Evolutionary conservation across 2,329 filamentous ascomycete species (phyloP), one percentile per base, ranked within the genome.

Genomic region (Rhinocladiella similis): DNA sequence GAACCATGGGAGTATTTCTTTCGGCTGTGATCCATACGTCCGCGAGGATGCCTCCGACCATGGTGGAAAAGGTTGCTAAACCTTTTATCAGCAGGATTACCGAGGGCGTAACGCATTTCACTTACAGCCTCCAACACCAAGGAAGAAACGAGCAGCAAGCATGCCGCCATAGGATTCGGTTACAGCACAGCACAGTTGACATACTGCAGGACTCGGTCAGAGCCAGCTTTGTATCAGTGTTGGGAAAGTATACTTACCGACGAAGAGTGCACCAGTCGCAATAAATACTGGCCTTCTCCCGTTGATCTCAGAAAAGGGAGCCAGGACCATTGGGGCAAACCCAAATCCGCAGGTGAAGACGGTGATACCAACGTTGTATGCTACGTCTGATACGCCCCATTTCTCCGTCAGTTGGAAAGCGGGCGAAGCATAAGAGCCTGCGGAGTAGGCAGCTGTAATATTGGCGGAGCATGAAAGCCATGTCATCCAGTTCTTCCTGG

Each of bases 21-120:
- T 89, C 87, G 55, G 88, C 76, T 10, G 89, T 84, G 41, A 86
- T 83, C 75, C 91, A 96, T 56, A 96, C 83, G 67, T 97, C 92
- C 47, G 89, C 88, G 38, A 97, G 88, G 3, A 97, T 89, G 3
- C 92, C 92, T n/a, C 91, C 92, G 0, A 96, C 88, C 82, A 96
- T 93, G 19, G 90, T 94, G 43, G 88, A 91, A 68, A 95, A 96
- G 0, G 82, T 85, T 68, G 74, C 46, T 48, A 33, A 35, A n/a
- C 4, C n/a, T n/a, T 75, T 35, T 16, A n/a, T 22, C 16, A 35
- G 46, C 38, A 41, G 25, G 25, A 27, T 7, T 5, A 16, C 10
- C 14, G 14, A 48, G 27, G 35, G 46, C 29, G 10, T 12, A 33
- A 12, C 6, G 10, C 6, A 33, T 10, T 12, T 33, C 29, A 48